These are phyloP conservation scores for Floccularia luteovirens DNA, from an alignment of 768 basidiomycete species.

Conservation along the genomic window DNA sequence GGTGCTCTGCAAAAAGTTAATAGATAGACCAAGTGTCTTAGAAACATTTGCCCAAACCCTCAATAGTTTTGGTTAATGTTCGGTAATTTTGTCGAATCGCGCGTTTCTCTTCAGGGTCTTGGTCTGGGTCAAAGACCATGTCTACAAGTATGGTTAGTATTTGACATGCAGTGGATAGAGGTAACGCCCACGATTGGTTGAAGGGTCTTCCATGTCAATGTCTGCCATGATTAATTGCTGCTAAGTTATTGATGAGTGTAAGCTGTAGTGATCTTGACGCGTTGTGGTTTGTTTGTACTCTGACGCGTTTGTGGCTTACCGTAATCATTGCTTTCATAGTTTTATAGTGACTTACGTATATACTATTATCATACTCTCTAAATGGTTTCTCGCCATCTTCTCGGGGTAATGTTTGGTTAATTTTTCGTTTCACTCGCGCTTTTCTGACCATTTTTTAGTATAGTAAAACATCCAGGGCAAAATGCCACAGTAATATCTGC, in stretches of 20 bases:
- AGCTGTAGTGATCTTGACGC: slow-evolving; percentile 14
- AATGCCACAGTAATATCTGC: slow-evolving; percentile 64
- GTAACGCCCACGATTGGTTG: too few relatives aligned
- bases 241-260: not conserved
- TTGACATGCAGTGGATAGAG: too few relatives aligned
- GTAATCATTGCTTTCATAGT: too few relatives aligned
- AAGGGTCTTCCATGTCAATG: slow-evolving; percentile 18
- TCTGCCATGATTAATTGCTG: slow-evolving; percentile 17
- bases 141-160: slow-evolving; percentile 11
- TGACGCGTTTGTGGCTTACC: slow-evolving; percentile 8
- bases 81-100: slow-evolving; percentile 70
- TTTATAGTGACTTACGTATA: too few relatives aligned
- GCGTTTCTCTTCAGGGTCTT: slow-evolving; percentile 76
- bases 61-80: slow-evolving; percentile 49
- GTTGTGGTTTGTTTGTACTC: slow-evolving; percentile 27
- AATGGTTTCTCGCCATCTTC: slow-evolving; percentile 10
- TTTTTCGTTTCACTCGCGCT: not conserved
- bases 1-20: slow-evolving; percentile 24
- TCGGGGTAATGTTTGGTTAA: slow-evolving; percentile 11
- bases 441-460: slow-evolving; percentile 36
- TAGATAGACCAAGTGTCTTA: not conserved
- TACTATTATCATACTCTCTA: too few relatives aligned
- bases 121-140: slow-evolving; percentile 73
- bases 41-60: slow-evolving; percentile 37
- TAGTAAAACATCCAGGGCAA: slow-evolving; percentile 60